Base-by-base conservation (phyloP, 257 asterid genomes). In the Ophiorrhiza pumila region DNA sequence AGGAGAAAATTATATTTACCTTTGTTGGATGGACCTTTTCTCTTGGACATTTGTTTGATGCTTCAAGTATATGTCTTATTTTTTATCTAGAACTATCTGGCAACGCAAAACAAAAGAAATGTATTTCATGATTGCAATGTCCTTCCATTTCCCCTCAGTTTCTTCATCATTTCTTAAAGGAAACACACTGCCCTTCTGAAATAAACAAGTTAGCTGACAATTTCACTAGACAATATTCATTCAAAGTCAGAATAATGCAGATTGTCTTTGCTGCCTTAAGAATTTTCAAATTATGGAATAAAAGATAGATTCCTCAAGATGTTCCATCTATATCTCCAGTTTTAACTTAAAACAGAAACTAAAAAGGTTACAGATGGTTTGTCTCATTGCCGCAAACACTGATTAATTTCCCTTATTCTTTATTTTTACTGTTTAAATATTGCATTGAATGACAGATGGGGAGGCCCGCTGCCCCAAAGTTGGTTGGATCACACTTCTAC, bases 381-480 rank as follows among this genome's bases (percentile, higher is more conserved):
- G 18, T 57, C 0, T 4, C 32, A n/a, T n/a, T 60, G 59, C 58
- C 5, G 20, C 20, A 35, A 45, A 12, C 1, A 22, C n/a, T 20
- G 41, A 6, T 29, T 55, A 45, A 53, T 61, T 18, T 67, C 52
- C 45, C 34, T 49, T 31, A 66, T 50, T 37, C 42, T 42, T 47
- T 52, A 23, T 11, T 68, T 17, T 79, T 68, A 45, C 46, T 74
- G 59, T 14, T 59, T 71, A 7, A 56, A 74, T 27, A 9, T 60
- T 61, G 8, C 20, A 43, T 50, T 31, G 45, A 59, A 66, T 67
- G 74, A 47, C 77, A 90, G 96, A 68, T 90, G 96, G 96, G 96
- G 96, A 70, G 96, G 96, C 34, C 91, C 95, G 45, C 82, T 88
- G 55, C 95, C 96, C 18, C 93, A 87, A 71, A 88, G 90, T 74